Base-by-base conservation (phyloP, 2,329 filamentous ascomycete genomes). In the Metarhizium guizhouense region DNA sequence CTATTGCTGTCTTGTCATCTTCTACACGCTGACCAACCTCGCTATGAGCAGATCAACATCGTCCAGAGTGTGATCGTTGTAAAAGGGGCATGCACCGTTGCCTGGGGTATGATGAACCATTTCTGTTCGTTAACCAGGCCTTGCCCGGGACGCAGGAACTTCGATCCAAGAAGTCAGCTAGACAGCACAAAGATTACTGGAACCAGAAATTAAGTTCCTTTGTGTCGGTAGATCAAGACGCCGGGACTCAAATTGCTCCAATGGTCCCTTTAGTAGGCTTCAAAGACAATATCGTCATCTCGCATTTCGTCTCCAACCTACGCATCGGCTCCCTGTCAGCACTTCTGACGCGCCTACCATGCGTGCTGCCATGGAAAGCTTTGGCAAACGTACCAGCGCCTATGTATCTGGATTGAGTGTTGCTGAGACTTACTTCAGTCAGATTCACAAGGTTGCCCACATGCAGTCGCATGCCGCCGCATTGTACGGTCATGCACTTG, bases 381-480 rank as follows among this genome's bases (percentile, higher is more conserved):
- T 52, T 18, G 47, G 56, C 7, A 53, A 54, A n/a, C 30, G 52
- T 14, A 55, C 55, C 6, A 55, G 55, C 18, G 55, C 57, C 13
- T 59, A 59, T 14, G 49, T 54, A 11, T 57, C 57, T 8, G 57
- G 57, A 13, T 53, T 59, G 2, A 50, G 53, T 6, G 53, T 59
- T 32, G 57, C 57, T n/a, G 57, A 59, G 30, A 48, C 54, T 3
- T 52, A 57, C 11, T 59, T 59, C n/a, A 52, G 53, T 43, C 55
- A 51, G 16, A 55, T 59, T 13, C 57, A 59, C 49, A 53, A 53
- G 38, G 53, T 57, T 11, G 30, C 47, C 10, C 47, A 53, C 29
- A 18, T 58, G 47, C 30, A 55, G 10, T 47, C 43, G 20, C 56
- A 59, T 40, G 55, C 53, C 7, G 54, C 49, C 14, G 40, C 54